These are phyloP conservation scores for Lactarius vividus DNA, from an alignment of 768 basidiomycete genomes.

Conservation along the genomic window DNA sequence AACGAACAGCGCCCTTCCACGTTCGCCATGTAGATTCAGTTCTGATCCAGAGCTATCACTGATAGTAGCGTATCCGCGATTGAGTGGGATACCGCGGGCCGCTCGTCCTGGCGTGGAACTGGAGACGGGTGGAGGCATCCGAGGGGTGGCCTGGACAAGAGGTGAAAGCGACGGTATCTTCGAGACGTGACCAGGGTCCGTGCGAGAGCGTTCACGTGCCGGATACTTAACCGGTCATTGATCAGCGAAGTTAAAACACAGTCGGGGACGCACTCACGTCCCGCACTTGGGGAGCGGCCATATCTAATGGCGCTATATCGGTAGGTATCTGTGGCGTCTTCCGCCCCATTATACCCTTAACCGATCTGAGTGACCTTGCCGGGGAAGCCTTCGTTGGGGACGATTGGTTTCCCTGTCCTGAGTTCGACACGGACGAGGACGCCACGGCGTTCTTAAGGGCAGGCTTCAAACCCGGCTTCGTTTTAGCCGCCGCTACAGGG, in stretches of 20 bases:
- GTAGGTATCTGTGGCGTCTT: slow-evolving; percentile 21
- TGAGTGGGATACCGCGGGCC: not conserved
- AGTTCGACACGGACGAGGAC: not conserved
- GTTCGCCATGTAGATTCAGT: slow-evolving; percentile 17
- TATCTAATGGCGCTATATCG: slow-evolving; percentile 1
- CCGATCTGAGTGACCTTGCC: slow-evolving; percentile 24
- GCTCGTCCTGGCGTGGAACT: slow-evolving; percentile 11
- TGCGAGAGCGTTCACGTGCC: slow-evolving; percentile 25
- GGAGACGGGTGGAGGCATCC: slow-evolving; percentile 18
- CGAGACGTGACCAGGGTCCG: slow-evolving; percentile 26
- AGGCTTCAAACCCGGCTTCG: slow-evolving; percentile 23
- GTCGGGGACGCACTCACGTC: slow-evolving; percentile 12
- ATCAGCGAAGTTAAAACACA: not conserved
- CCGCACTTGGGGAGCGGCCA: not conserved
- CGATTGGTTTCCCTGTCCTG: slow-evolving; percentile 2
- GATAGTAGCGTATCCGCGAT: slow-evolving; percentile 12
- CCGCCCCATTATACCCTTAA: slow-evolving; percentile 23
- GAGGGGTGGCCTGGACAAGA: slow-evolving; percentile 15
- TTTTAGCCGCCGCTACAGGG: slow-evolving; percentile 6
- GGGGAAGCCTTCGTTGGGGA: slow-evolving; percentile 26
- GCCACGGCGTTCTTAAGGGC: slow-evolving; percentile 22
- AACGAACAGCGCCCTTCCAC: slow-evolving; percentile 24
- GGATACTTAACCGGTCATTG: not conserved
- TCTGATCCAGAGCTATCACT: slow-evolving; percentile 23
- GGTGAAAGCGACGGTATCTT: slow-evolving; percentile 23